phyloP scores from a whole-genome alignment of 306 rosid species.

The Pyrus pyrifolia region DNA sequence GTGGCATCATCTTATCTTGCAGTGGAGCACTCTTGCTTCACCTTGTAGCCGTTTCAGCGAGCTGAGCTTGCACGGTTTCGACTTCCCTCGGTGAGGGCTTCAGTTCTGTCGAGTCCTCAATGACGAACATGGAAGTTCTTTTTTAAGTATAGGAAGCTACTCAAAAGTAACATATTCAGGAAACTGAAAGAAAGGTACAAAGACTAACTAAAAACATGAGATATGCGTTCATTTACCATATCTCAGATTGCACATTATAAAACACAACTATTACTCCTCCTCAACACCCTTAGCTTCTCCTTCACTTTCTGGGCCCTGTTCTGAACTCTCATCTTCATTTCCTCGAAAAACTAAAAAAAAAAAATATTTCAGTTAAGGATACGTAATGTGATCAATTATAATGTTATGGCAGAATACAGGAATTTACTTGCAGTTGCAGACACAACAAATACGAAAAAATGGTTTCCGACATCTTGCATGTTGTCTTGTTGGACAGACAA shows the following conservation, averaged over 20 bases:
- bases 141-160: neutral
- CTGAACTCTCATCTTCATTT: conserved; percentile 37
- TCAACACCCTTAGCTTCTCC: conserved; percentile 47
- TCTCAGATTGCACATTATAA: conserved; percentile 24
- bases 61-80: neutral
- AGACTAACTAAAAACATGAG: neutral
- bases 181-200: neutral
- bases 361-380: neutral
- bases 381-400: neutral
- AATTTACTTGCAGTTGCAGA: neutral
- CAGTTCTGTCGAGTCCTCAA: neutral
- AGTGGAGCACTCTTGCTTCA: neutral
- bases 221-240: neutral
- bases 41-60: neutral
- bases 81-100: neutral
- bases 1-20: neutral
- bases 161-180: neutral
- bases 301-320: conserved; percentile 52
- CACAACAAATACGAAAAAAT: neutral
- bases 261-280: conserved; percentile 58
- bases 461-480: neutral
- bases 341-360: conserved; percentile 52
- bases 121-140: neutral
- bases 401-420: neutral
- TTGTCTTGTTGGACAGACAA: neutral